Evolutionary conservation across 805 yeast species (phyloP), one percentile per base, ranked within the genome.

Genomic region (Saccharomyces paradoxus): DNA sequence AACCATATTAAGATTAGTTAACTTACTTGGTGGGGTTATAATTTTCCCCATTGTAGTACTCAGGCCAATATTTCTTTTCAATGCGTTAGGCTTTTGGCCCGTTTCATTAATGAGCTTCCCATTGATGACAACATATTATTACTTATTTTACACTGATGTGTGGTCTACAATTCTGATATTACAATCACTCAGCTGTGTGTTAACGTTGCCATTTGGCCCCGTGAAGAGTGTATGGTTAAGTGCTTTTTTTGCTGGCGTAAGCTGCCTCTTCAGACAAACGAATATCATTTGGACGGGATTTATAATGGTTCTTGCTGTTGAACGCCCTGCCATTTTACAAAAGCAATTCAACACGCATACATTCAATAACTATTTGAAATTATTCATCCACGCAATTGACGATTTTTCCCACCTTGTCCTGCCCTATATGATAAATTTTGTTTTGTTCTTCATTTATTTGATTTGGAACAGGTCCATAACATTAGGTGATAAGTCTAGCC

Each of bases 401-500:
- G 71, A 73, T 28, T 65, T 74, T 48, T 56, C 64, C 14, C 67
- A 59, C 48, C 50, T 67, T 57, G 71, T 63, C 0, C 41, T 77
- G 2, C 91, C 94, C 1, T 87, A 74, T 66, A 62, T 68, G 0
- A 37, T 78, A 22, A 86, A 84, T 59, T 79, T 81, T 30, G 65
- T 67, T 0, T 58, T 76, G 0, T 92, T 90, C 67, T 73, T 67
- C 3, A 67, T 64, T 1, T 92, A 90, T 64, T 65, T 90, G 44
- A 58, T 77, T 30, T 61, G 72, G 62, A 94, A 94, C 61, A 88
- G 89, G 17, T 95, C 97, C 0, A 83, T 94, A 46, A 85, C 98
- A 0, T 76, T 92, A 49, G 99, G 99, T 1, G 99, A 94, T 66
- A 88, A 89, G 68, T 83, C 82, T 31, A 91, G 92, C 68, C 99